Evolutionary conservation across 1,284 basidiomycete genomes (phyloP).

Genomic region (Ustilago trichophora): DNA sequence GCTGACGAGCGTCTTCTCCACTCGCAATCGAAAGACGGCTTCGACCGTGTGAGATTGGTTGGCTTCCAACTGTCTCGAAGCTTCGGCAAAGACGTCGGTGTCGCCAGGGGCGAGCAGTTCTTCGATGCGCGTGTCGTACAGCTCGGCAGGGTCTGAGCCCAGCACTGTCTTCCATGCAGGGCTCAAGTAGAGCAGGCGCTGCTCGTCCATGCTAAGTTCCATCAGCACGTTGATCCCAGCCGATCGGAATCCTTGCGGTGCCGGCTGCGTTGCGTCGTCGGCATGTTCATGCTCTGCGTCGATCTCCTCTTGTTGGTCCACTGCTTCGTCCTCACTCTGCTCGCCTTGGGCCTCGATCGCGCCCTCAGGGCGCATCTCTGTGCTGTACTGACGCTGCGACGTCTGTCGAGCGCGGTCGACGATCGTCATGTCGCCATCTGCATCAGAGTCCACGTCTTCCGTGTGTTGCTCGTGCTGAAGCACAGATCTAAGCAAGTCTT

Average conservation of each 20-base stretch:
- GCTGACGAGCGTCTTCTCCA: slow-evolving; percentile 68
- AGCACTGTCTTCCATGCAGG: slow-evolving; percentile 91
- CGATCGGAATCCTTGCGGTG: slow-evolving; percentile 27
- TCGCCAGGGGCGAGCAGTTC: slow-evolving; percentile 84
- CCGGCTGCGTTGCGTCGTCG: slow-evolving; percentile 5
- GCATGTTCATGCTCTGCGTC: slow-evolving; percentile 2
- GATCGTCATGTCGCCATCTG: slow-evolving; percentile 39
- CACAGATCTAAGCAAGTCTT: background rate
- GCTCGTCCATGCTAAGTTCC: slow-evolving; percentile 91
- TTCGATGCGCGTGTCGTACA: slow-evolving; percentile 83
- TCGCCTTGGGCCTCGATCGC: slow-evolving; percentile 57
- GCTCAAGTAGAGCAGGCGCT: slow-evolving; percentile 87
- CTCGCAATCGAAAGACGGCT: slow-evolving; percentile 84
- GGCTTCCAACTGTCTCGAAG: slow-evolving; percentile 82
- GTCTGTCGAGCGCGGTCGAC: slow-evolving; percentile 27
- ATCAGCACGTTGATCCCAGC: slow-evolving; percentile 72
- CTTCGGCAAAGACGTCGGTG: slow-evolving; percentile 84
- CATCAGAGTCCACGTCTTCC: slow-evolving; percentile 14
- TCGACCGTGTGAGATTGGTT: slow-evolving; percentile 96
- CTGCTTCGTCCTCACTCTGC: slow-evolving; percentile 68
- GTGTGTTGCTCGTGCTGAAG: background rate
- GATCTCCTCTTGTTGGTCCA: slow-evolving; percentile 66
- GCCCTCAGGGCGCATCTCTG: slow-evolving; percentile 1
- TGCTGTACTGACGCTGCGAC: slow-evolving; percentile 13
- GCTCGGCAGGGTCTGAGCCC: slow-evolving; percentile 81